Conservation (phyloP, 2,329 filamentous ascomycete species). For the Chalaropsis thielavioides region DNA sequence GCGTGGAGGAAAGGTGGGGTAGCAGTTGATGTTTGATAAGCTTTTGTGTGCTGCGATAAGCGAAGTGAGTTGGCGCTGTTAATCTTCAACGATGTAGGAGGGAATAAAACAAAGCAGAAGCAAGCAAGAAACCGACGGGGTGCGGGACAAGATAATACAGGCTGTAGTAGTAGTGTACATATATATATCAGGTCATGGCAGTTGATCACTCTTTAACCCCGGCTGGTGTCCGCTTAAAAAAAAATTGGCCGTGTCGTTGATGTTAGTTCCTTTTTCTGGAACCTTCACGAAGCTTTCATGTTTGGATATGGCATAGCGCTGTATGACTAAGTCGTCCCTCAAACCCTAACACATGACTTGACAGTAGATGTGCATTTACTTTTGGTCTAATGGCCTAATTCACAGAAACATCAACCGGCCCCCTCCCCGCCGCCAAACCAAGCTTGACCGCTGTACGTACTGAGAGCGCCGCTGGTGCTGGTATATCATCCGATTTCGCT, state of each 20-base stretch:
- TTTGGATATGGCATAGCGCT: neutral
- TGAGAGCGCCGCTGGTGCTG: neutral
- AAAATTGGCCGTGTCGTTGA: neutral
- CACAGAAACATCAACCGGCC: neutral
- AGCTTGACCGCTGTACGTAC: neutral
- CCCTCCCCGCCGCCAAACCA: neutral
- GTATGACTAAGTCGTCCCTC: neutral
- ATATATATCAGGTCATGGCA: neutral
- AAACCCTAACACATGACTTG: neutral
- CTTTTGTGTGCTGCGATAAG: neutral
- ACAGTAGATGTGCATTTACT: neutral
- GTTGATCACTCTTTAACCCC: neutral
- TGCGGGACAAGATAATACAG: neutral
- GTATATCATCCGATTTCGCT: slow-evolving; percentile 9
- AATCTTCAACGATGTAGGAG: neutral
- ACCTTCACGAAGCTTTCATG: slow-evolving; percentile 16
- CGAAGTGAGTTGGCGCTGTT: neutral
- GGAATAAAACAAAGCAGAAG: too few species aligned
- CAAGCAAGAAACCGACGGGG: neutral
- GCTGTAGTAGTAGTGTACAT: neutral
- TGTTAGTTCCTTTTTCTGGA: slow-evolving; percentile 16
- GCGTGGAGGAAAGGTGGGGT: slow-evolving; percentile 11
- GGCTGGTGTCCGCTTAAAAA: neutral
- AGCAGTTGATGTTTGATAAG: slow-evolving; percentile 1
- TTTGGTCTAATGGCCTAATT: neutral